Evolutionary conservation across 75 land plant species (phyloP).

Genomic region (Picea sitchensis): DNA sequence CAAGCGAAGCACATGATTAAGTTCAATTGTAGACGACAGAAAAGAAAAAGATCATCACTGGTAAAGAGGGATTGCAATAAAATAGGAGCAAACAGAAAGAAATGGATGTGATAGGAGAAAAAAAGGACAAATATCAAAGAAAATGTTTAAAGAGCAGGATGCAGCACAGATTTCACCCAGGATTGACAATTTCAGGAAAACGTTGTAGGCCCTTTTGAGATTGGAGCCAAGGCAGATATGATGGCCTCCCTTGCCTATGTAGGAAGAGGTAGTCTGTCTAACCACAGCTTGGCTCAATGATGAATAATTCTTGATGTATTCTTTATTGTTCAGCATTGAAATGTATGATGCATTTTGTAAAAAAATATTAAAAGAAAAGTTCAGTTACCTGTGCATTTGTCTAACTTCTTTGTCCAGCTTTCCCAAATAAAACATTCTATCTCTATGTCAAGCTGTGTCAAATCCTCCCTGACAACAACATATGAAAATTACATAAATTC

Average conservation of each 20-base stretch:
- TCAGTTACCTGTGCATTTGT: not conserved
- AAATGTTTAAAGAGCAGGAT: not conserved
- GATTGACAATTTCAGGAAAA: no score
- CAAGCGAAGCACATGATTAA: not conserved
- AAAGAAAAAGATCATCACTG: not conserved
- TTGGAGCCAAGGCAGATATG: no score
- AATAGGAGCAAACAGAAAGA: not conserved
- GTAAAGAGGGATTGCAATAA: not conserved
- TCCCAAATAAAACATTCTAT: slow-evolving; percentile 8
- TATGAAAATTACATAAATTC: not conserved
- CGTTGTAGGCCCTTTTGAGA: no score
- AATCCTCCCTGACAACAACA: slow-evolving; percentile 7
- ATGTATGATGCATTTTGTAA: no score
- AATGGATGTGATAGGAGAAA: not conserved
- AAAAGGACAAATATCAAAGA: not conserved
- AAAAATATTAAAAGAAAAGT: not conserved
- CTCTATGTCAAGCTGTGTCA: slow-evolving; percentile 3
- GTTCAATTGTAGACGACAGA: not conserved
- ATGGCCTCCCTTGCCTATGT: no score
- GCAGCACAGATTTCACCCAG: no score
- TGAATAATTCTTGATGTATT: no score
- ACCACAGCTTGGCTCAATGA: no score
- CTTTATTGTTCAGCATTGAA: no score
- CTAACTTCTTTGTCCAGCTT: not conserved
- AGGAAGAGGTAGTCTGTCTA: no score